These are phyloP conservation scores for Lepiota brunneoincarnata DNA, from an alignment of 768 basidiomycete species.

Conservation along the genomic window DNA sequence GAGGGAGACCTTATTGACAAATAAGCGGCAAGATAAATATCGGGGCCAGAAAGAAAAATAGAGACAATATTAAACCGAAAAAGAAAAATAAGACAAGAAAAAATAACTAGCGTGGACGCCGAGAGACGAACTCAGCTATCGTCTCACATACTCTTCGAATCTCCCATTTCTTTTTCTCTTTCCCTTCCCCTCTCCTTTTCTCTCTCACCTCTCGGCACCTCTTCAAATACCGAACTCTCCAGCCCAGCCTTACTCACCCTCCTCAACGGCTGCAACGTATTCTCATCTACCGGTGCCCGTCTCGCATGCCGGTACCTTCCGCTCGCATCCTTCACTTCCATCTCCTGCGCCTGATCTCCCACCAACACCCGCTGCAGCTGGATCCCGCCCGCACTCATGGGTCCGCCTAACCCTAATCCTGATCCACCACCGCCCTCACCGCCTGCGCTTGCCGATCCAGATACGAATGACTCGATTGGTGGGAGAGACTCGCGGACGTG, in stretches of 20 bases:
- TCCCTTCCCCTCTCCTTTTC: slow-evolving; percentile 3
- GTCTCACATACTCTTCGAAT: not conserved
- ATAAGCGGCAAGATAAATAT: not conserved
- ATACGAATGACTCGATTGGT: slow-evolving; percentile 54
- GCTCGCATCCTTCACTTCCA: slow-evolving; percentile 83
- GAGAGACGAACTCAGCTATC: no score
- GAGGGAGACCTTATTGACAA: not conserved
- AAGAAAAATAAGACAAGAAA: not conserved
- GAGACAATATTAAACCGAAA: not conserved
- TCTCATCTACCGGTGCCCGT: slow-evolving; percentile 84
- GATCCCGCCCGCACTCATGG: slow-evolving; percentile 28
- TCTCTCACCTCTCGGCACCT: slow-evolving; percentile 7
- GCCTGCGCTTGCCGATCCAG: slow-evolving; percentile 69
- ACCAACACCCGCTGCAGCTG: slow-evolving; percentile 36
- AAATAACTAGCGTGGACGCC: no score
- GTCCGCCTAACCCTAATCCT: slow-evolving; percentile 15
- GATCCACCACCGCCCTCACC: slow-evolving; percentile 35
- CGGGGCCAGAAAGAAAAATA: not conserved
- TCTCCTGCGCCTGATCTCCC: slow-evolving; percentile 74
- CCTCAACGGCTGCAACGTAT: slow-evolving; percentile 84
- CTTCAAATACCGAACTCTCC: slow-evolving; percentile 55
- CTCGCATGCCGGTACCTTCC: slow-evolving; percentile 88
- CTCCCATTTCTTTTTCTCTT: not conserved
- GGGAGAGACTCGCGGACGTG: slow-evolving; percentile 28
- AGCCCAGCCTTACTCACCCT: slow-evolving; percentile 92